These are phyloP conservation scores for Aspergillus chevalieri DNA, from an alignment of 2,329 filamentous ascomycete species.

Conservation along the genomic window DNA sequence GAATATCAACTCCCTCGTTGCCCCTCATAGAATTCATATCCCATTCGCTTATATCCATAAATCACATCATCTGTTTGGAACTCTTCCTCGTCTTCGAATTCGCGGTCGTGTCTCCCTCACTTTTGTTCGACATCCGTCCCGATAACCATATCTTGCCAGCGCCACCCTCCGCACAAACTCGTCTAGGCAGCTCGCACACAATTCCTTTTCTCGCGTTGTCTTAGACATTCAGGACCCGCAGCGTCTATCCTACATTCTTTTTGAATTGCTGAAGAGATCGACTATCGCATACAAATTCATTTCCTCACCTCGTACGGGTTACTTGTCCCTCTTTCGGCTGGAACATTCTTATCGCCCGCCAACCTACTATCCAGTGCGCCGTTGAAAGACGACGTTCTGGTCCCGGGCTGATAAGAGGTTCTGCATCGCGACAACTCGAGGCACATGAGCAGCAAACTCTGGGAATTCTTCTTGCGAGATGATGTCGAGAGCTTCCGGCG, in stretches of 20 bases:
- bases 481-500: conserved; percentile 93
- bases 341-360: conserved; percentile 26
- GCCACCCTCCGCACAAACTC: conserved; percentile 11
- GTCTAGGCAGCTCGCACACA: not conserved
- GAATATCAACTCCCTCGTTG: not conserved
- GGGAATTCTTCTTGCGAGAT: conserved; percentile 95
- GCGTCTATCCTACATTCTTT: not conserved
- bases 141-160: conserved; percentile 13
- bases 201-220: conserved; percentile 1
- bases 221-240: not conserved
- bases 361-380: conserved; percentile 66
- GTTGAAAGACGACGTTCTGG: conserved; percentile 84
- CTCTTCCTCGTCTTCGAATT: not conserved
- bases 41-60: not conserved
- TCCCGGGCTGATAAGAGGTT: conserved; percentile 50
- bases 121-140: conserved; percentile 6
- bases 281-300: conserved; percentile 11
- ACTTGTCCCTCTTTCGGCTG: conserved; percentile 4
- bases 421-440: conserved; percentile 28
- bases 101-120: conserved; percentile 9
- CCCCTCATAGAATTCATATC: not conserved
- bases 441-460: conserved; percentile 94
- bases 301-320: conserved; percentile 7
- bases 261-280: conserved; percentile 1
- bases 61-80: not conserved